These are phyloP conservation scores for Didymella segeticola DNA, from an alignment of 2,329 filamentous ascomycete genomes.

Conservation along the genomic window DNA sequence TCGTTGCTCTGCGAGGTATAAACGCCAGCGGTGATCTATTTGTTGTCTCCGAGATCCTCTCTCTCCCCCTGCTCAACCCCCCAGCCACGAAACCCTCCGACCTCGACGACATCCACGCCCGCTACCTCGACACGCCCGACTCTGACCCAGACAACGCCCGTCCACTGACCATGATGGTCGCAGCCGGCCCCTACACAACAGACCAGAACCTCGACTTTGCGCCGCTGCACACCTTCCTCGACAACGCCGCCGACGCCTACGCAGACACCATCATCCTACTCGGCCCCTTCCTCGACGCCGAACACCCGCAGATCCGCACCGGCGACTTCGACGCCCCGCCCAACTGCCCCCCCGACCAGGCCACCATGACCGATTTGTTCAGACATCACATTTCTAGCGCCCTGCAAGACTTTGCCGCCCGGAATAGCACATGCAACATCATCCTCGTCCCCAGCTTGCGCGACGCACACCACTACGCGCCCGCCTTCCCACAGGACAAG, in stretches of 20 bases:
- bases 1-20: slow-evolving; percentile 84
- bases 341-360: slow-evolving; percentile 67
- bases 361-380: slow-evolving; percentile 84
- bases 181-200: slow-evolving; percentile 87
- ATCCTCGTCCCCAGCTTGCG: slow-evolving; percentile 83
- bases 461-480: slow-evolving; percentile 80
- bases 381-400: slow-evolving; percentile 77
- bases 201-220: slow-evolving; percentile 93
- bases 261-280: slow-evolving; percentile 81
- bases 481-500: slow-evolving; percentile 83
- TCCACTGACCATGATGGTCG: slow-evolving; percentile 79
- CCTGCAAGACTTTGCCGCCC: slow-evolving; percentile 71
- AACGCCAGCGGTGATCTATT: slow-evolving; percentile 89
- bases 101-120: slow-evolving; percentile 72
- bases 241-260: slow-evolving; percentile 73
- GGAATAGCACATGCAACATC: slow-evolving; percentile 80
- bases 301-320: slow-evolving; percentile 82
- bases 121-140: slow-evolving; percentile 68
- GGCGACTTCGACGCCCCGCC: slow-evolving; percentile 55
- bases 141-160: slow-evolving; percentile 58
- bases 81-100: slow-evolving; percentile 73
- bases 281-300: slow-evolving; percentile 89
- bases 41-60: slow-evolving; percentile 76
- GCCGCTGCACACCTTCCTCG: slow-evolving; percentile 81
- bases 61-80: slow-evolving; percentile 74